phyloP scores from a whole-genome alignment of 441 rosid genomes.

The Gossypium laxum region DNA sequence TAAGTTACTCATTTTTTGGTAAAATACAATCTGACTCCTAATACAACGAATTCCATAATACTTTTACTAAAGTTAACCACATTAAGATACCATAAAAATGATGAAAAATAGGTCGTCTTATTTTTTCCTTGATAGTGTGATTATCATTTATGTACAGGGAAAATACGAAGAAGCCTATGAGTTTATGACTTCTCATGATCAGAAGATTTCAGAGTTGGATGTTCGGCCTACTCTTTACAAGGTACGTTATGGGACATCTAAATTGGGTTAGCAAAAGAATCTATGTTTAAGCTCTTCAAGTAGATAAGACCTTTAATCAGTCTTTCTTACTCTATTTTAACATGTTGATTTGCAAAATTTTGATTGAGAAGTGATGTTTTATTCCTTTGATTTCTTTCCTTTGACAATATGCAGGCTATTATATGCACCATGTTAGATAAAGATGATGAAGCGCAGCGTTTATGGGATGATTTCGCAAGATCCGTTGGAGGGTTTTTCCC shows the following conservation, averaged over 20 bases:
- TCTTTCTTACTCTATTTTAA: too few relatives aligned
- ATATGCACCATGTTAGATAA: slow-evolving; percentile 13
- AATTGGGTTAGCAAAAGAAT: too few relatives aligned
- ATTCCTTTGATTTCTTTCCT: not conserved
- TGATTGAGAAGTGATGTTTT: not conserved
- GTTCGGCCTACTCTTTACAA: slow-evolving; percentile 27
- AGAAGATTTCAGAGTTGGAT: slow-evolving; percentile 16
- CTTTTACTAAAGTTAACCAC: too few relatives aligned
- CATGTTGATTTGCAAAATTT: too few relatives aligned
- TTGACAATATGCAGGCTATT: slow-evolving; percentile 10
- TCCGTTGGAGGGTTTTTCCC: not conserved
- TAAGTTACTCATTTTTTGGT: too few relatives aligned
- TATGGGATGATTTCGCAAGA: slow-evolving; percentile 15
- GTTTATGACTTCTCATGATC: not conserved
- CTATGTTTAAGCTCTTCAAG: too few relatives aligned
- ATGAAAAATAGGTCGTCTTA: not conserved
- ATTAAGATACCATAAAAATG: too few relatives aligned
- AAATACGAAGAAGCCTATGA: slow-evolving; percentile 38
- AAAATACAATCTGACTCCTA: too few relatives aligned
- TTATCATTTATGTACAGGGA: slow-evolving; percentile 26
- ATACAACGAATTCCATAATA: too few relatives aligned
- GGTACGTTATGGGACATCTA: not conserved
- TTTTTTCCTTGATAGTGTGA: not conserved
- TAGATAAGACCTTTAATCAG: not conserved
- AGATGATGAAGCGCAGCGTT: slow-evolving; percentile 8